phyloP scores from a whole-genome alignment of 2,329 filamentous ascomycete species.

The Colletotrichum sp. region DNA sequence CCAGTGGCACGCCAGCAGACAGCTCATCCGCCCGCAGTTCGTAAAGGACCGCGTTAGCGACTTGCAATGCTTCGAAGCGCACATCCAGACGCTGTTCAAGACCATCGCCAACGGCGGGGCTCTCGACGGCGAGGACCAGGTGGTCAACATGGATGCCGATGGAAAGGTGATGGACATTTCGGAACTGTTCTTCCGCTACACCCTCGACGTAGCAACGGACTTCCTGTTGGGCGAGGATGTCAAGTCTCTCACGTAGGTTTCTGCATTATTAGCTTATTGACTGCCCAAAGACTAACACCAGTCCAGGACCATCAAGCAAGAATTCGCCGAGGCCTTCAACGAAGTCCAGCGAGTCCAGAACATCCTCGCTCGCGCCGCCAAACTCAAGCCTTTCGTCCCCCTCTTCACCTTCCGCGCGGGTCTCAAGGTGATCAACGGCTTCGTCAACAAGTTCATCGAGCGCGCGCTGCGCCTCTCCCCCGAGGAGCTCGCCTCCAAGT shows the following conservation, averaged over 20 bases:
- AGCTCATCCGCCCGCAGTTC: conserved; percentile 86
- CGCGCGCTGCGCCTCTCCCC: conserved; percentile 70
- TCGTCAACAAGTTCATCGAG: conserved; percentile 81
- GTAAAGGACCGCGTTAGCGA: conserved; percentile 84
- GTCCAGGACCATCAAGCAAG: conserved; percentile 58
- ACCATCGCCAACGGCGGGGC: conserved; percentile 66
- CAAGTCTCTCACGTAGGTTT: conserved; percentile 57
- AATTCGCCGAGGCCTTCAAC: conserved; percentile 83
- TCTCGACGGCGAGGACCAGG: conserved; percentile 63
- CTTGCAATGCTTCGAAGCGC: conserved; percentile 79
- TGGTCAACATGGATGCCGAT: conserved; percentile 67
- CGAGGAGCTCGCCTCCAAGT: conserved; percentile 75
- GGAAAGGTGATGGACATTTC: conserved; percentile 71
- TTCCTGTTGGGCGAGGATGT: conserved; percentile 84
- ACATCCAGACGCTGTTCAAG: conserved; percentile 75
- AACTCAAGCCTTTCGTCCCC: conserved; percentile 67
- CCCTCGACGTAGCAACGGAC: conserved; percentile 84
- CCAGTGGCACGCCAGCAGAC: conserved; percentile 80
- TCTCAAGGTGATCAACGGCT: conserved; percentile 73
- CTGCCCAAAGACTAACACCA: background rate
- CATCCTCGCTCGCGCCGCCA: conserved; percentile 68
- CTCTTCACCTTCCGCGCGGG: conserved; percentile 66
- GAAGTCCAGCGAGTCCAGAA: conserved; percentile 79
- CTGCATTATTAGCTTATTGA: background rate
- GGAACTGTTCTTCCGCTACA: conserved; percentile 83